Base-by-base conservation (phyloP, 176 grass and related monocot species). In the Tuctoria greenei region DNA sequence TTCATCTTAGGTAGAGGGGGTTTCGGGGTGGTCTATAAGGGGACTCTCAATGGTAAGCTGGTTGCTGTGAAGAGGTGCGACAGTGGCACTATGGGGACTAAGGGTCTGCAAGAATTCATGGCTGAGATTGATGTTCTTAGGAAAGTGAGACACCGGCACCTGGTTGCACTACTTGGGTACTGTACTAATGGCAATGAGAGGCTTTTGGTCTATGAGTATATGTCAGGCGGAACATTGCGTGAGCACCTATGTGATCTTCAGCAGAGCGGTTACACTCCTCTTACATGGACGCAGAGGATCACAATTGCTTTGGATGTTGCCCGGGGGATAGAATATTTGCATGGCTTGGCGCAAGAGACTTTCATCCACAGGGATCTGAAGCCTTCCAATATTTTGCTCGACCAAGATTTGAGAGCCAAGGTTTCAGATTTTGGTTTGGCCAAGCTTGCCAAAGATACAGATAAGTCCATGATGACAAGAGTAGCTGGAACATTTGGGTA, bases 101-200 rank as follows among this genome's bases (percentile, higher is more conserved):
- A 90, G 72, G 91, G 88, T 42, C 72, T 87, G 46, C 67, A 93
- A 72, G 88, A 98, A 72, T 98, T 93, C 76, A 89, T 70, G 75
- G 95, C 95, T 35, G 91, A 98, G 84, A 93, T 98, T 67, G 91
- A 98, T 64, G 88, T 93, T 79, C 89, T 98, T 72, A 91, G 68
- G 17, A 98, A 92, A 86, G 91, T 93, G 37, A 89, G 89, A 46
- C 95, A 98, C 74, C 86, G 95, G 7, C 77, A 98, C 83, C 80
- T 98, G 78, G 91, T 98, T 52, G 86, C 86, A 8, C 76, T 98
- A 10, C 80, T 98, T 64, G 95, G 95, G 31, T 92, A 93, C 70
- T 98, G 89, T 73, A 88, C 88, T 42, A 73, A 90, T 83, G 79
- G 72, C 42, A 82, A 82, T 36, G 91, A 93, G 80, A 91, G 91